phyloP scores from a whole-genome alignment of 1,139 yeast species.

The Sugiyamaella sp. region DNA sequence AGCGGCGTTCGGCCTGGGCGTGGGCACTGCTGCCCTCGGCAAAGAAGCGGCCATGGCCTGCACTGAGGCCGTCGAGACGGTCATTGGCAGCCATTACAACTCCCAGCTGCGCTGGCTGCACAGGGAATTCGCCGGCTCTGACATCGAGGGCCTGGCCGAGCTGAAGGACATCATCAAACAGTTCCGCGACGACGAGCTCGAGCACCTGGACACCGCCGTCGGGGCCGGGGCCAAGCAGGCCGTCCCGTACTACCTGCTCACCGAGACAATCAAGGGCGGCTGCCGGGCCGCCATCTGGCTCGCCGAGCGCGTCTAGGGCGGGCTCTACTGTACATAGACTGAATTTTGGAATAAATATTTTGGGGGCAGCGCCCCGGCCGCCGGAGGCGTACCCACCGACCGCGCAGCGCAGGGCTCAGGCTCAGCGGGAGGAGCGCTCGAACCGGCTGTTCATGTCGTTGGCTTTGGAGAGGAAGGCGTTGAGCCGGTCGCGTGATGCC shows the following conservation, averaged over 20 bases:
- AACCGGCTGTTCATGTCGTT: conserved; percentile 20
- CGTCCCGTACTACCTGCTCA: conserved; percentile 83
- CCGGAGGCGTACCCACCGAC: neutral
- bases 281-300: conserved; percentile 90
- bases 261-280: conserved; percentile 82
- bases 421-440: conserved; percentile 2
- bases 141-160: conserved; percentile 58
- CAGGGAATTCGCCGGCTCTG: conserved; percentile 48
- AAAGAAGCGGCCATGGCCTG: conserved; percentile 99
- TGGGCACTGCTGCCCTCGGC: conserved; percentile 81
- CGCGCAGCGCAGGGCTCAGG: neutral
- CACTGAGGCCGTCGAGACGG: conserved; percentile 98
- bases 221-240: conserved; percentile 92
- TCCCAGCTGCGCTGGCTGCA: conserved; percentile 76
- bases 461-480: conserved; percentile 23
- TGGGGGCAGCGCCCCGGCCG: neutral
- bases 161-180: conserved; percentile 67
- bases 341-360: neutral
- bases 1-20: conserved; percentile 88
- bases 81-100: conserved; percentile 94
- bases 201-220: conserved; percentile 92
- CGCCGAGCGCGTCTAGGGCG: conserved; percentile 64
- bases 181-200: conserved; percentile 93
- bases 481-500: conserved; percentile 13
- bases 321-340: neutral